Percentiles rank a stretch among this genome's conserved stretches.
Evolutionary conservation across 2,329 filamentous ascomycete species (phyloP).

Genomic region (Hypocreales sp.): DNA sequence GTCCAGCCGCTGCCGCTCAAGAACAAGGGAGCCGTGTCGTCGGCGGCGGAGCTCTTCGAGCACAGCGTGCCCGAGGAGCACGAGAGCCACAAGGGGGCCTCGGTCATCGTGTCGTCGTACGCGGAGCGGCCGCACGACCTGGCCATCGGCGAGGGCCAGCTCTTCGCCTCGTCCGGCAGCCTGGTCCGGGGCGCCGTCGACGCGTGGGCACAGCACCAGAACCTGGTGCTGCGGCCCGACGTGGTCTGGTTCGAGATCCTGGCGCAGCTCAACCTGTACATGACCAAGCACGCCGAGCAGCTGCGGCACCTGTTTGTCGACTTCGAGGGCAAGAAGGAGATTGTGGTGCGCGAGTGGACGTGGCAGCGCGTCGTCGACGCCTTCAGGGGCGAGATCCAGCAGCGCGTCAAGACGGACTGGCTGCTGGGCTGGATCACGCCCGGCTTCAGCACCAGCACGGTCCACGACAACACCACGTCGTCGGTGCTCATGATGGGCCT

Average conservation of each 20-base stretch:
- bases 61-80: conserved; percentile 18
- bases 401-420: conserved; percentile 22
- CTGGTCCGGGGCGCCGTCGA: conserved; percentile 28
- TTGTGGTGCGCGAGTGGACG: conserved; percentile 12
- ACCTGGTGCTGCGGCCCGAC: conserved; percentile 33
- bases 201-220: conserved; percentile 33
- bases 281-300: conserved; percentile 29
- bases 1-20: conserved; percentile 13
- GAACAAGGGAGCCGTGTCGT: conserved; percentile 8
- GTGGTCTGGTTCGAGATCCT: conserved; percentile 41
- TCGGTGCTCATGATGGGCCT: conserved; percentile 28
- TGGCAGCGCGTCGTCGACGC: conserved; percentile 12
- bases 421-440: conserved; percentile 25
- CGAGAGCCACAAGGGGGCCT: conserved; percentile 5
- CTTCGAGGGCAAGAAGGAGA: conserved; percentile 24
- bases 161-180: conserved; percentile 19
- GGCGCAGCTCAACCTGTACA: conserved; percentile 33
- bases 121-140: conserved; percentile 5
- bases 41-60: conserved; percentile 13
- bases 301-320: conserved; percentile 28
- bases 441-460: conserved; percentile 24
- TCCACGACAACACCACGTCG: conserved; percentile 21
- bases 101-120: conserved; percentile 15
- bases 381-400: conserved; percentile 24
- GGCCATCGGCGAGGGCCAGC: conserved; percentile 3